Base-by-base conservation (phyloP, 2,329 filamentous ascomycete genomes). In the Talaromyces sp. region DNA sequence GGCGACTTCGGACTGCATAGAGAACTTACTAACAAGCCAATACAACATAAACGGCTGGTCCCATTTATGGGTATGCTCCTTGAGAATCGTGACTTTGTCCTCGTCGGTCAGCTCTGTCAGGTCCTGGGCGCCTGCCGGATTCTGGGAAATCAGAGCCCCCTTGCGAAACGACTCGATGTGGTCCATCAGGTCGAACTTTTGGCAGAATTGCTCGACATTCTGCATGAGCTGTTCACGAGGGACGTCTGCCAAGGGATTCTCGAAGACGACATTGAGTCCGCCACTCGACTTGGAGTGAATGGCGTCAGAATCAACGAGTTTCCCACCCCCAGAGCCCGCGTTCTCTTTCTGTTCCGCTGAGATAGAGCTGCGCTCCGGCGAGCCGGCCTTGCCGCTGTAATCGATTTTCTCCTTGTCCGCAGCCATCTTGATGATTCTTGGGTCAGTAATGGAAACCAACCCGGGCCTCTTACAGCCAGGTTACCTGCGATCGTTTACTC, bases 241-340 rank as follows among this genome's bases (percentile, higher is more conserved):
- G 8, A 87, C 77, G 0, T 79, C 82, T 1, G 76, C 79, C 3
- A 88, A 75, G 11, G 82, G 82, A 46, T 87, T 87, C 58, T 80
- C 76, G 58, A 84, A 77, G 60, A 73, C 63, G 9, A 74, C 70
- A 62, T 69, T 75, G 11, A 77, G 64, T 17, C 68, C 68, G 49
- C 65, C 64, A 2, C 62, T 57, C 11, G 65, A 54, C 4, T 62
- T 66, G 8, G 61, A 58, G 53, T 72, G 70, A 9, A 72, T 26
- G 49, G 73, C 71, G 31, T 65, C 59, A 19, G 56, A 2, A 55
- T 55, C 43, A 13, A 57, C 65, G 19, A 69, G 56, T 11, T 60
- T 61, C 31, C 56, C 62, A 31, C 32, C 50, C 8, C 49, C 41
- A n/a, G 32, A 38, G 2, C 56, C 62, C 2, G 58, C 61, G 35